Evolutionary conservation across 2,329 filamentous ascomycete species (phyloP), one percentile per base, ranked within the genome.

Genomic region (Botrytis hyacinthi): DNA sequence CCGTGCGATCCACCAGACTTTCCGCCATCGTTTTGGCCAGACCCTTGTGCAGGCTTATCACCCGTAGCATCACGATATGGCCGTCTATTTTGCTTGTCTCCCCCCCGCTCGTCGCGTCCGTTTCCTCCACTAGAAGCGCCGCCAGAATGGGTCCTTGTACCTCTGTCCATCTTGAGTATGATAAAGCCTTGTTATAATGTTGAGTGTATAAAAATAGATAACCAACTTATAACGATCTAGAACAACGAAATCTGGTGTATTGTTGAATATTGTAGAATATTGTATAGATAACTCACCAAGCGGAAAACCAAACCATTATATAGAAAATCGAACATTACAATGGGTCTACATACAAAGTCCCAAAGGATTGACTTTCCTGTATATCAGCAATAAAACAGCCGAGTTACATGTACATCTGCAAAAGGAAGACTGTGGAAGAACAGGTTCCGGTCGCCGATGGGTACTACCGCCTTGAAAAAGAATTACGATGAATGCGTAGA

Each of bases 21-120:
- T 29, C 2, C 5, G 12, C 9, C 22, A 48, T 9, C 12, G 0
- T 22, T 3, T 12, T 16, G 12, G 3, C n/a, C n/a, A n/a, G n/a
- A n/a, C n/a, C n/a, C n/a, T n/a, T n/a, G n/a, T n/a, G n/a, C n/a
- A 9, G 51, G n/a, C 51, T 57, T 57, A 8, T 57, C 1, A 29
- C 51, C 51, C 51, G 26, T 3, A 2, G 48, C 10, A n/a, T 54
- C 46, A 48, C 2, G 8, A 46, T 22, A 1, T 10, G 9, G 4
- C 46, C 22, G 20, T 20, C 20, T 10, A 12, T 2, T 26, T n/a
- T 14, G 3, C 48, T 14, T 14, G 26, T n/a, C 5, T 16, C 4
- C 14, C 48, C 2, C 51, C 7, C 5, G 2, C 14, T n/a, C 14
- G 3, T 3, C 7, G 6, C 14, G 1, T 57, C n/a, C n/a, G 8